These are phyloP conservation scores for Coffea eugenioides DNA, from an alignment of 257 asterid species.

Conservation along the genomic window DNA sequence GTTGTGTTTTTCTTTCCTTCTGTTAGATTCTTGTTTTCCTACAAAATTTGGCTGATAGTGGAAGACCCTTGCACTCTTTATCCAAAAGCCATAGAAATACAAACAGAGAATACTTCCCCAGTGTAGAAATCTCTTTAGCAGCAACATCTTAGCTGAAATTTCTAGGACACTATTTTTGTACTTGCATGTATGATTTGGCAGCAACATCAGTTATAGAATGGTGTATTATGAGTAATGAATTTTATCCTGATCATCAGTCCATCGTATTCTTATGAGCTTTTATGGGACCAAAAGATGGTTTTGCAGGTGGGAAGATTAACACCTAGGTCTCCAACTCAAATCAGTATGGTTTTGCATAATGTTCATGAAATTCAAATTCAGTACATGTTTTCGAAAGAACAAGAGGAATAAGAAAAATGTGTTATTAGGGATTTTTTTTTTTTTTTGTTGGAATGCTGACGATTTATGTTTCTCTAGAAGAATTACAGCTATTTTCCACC, in stretches of 20 bases:
- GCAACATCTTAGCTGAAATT: neutral
- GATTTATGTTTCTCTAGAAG: no score
- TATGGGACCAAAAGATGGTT: neutral
- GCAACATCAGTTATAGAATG: neutral
- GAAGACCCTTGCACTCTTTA: no score
- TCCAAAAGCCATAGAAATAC: neutral
- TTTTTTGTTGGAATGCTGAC: no score
- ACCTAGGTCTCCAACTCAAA: no score
- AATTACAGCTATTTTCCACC: no score
- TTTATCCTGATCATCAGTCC: neutral
- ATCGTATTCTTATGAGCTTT: neutral
- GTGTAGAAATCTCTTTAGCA: neutral
- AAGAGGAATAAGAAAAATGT: no score
- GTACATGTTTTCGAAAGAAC: no score
- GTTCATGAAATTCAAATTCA: no score
- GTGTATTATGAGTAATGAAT: neutral
- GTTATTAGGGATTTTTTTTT: no score
- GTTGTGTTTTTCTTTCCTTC: neutral
- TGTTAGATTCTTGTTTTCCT: neutral
- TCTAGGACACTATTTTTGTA: neutral
- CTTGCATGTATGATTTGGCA: neutral
- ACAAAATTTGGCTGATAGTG: neutral
- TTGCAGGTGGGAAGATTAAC: no score
- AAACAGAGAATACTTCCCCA: neutral
- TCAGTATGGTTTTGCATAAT: no score